A percentile compares a stretch with the other conserved stretches of the same genome.
Conservation (phyloP, 148 eudicot species). For the Linanthus parryae region DNA sequence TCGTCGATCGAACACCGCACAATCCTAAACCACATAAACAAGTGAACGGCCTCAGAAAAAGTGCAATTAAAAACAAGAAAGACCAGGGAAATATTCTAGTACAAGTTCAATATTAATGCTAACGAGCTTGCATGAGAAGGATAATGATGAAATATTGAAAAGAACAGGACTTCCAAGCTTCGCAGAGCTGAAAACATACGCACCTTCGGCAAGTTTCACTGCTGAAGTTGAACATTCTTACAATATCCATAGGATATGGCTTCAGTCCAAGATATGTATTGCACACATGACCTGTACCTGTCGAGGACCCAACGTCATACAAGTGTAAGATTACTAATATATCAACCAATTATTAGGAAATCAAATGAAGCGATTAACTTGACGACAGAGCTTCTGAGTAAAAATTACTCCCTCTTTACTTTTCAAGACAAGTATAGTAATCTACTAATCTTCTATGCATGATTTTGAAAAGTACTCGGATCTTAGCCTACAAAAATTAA, state of each 20-base stretch:
- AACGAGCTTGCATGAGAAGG: neutral
- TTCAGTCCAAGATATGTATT: slow-evolving; percentile 50
- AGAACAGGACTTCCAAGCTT: neutral
- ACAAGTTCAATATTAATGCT: no score
- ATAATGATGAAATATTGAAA: neutral
- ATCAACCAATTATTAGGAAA: neutral
- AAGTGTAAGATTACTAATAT: no score
- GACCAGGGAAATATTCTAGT: neutral
- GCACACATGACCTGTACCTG: slow-evolving; percentile 88
- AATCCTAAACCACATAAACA: slow-evolving; percentile 41
- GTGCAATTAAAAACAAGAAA: neutral
- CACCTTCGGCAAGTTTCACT: slow-evolving; percentile 75
- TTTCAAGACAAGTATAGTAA: no score
- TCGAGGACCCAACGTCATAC: no score
- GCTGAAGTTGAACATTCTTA: slow-evolving; percentile 80
- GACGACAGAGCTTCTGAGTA: no score
- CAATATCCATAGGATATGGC: slow-evolving; percentile 71
- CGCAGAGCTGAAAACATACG: slow-evolving; percentile 1
- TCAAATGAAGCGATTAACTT: no score
- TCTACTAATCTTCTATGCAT: no score
- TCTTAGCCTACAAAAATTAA: no score
- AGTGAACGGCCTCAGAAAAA: no score
- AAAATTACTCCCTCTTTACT: no score
- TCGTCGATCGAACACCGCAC: slow-evolving; percentile 53
- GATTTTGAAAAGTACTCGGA: no score